Evolutionary conservation across 2,329 filamentous ascomycete genomes (phyloP).

Genomic region (Colletotrichum higginsianum): DNA sequence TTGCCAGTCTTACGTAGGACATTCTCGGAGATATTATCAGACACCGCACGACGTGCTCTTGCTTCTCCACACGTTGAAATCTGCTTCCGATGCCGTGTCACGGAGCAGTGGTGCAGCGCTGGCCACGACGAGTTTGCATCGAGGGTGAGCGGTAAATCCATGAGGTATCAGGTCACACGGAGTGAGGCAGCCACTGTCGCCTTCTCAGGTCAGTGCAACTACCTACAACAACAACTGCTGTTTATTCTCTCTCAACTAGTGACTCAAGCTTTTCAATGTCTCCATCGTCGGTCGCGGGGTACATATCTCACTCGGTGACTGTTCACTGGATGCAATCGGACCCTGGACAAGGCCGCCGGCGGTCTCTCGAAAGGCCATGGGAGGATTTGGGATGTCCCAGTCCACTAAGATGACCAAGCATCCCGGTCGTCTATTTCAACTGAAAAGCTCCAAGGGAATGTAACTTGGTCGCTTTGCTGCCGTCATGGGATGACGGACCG

Average conservation of each 20-base stretch:
- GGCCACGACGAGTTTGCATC: conserved; percentile 42
- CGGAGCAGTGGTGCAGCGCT: conserved; percentile 35
- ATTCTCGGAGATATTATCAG: conserved; percentile 34
- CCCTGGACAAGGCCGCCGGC: background rate
- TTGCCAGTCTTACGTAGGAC: conserved; percentile 21
- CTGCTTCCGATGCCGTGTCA: conserved; percentile 36
- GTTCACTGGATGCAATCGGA: background rate
- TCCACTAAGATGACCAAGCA: too few relatives aligned
- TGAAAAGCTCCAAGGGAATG: conserved; percentile 1
- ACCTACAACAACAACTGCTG: conserved; percentile 15
- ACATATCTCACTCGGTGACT: background rate
- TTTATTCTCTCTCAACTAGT: conserved; percentile 17
- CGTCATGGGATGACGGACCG: conserved; percentile 31
- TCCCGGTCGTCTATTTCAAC: background rate
- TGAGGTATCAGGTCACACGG: conserved; percentile 31
- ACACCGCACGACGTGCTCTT: background rate
- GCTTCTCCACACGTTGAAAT: conserved; percentile 32
- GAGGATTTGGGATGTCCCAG: too few relatives aligned
- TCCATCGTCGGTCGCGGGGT: background rate
- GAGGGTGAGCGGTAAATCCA: conserved; percentile 38
- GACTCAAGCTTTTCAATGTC: conserved; percentile 24
- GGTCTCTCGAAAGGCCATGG: background rate
- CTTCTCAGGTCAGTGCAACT: conserved; percentile 32
- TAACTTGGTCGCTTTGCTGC: background rate
- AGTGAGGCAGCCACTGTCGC: conserved; percentile 38